These are phyloP conservation scores for Coemansia sp. DNA, from an alignment of 192 early-diverging fungal genomes.

Conservation along the genomic window DNA sequence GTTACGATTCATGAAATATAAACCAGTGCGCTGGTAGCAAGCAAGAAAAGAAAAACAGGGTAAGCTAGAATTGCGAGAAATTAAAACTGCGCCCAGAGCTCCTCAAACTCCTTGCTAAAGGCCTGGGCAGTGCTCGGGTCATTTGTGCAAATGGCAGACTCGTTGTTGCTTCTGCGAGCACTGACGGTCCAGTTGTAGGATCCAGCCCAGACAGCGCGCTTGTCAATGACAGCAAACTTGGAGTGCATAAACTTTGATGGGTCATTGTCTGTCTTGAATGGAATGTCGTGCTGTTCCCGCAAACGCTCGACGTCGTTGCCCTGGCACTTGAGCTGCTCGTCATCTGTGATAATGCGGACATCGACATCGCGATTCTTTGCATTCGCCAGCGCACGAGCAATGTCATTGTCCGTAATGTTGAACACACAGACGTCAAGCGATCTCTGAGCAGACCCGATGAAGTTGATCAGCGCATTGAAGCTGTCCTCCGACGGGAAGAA, in stretches of 20 bases:
- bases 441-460: slow-evolving; percentile 51
- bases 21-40: too few species aligned
- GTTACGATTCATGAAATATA: too few species aligned
- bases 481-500: slow-evolving; percentile 65
- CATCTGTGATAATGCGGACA: slow-evolving; percentile 71
- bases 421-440: slow-evolving; percentile 71
- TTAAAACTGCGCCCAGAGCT: slow-evolving; percentile 59
- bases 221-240: slow-evolving; percentile 67
- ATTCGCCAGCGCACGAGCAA: slow-evolving; percentile 61
- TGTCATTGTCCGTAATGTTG: slow-evolving; percentile 69
- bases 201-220: slow-evolving; percentile 55
- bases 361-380: slow-evolving; percentile 55
- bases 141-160: slow-evolving; percentile 66
- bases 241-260: slow-evolving; percentile 60
- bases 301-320: slow-evolving; percentile 58
- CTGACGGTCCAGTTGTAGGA: slow-evolving; percentile 53
- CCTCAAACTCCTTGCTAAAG: slow-evolving; percentile 60
- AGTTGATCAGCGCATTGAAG: slow-evolving; percentile 53
- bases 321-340: slow-evolving; percentile 56
- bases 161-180: slow-evolving; percentile 65
- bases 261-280: slow-evolving; percentile 52
- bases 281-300: slow-evolving; percentile 42
- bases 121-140: slow-evolving; percentile 54
- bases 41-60: too few species aligned
- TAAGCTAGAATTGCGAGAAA: too few species aligned